Percentiles rank a stretch among this genome's conserved stretches.
Evolutionary conservation across 2,329 filamentous ascomycete genomes (phyloP).

Genomic region (Fusarium sp.): DNA sequence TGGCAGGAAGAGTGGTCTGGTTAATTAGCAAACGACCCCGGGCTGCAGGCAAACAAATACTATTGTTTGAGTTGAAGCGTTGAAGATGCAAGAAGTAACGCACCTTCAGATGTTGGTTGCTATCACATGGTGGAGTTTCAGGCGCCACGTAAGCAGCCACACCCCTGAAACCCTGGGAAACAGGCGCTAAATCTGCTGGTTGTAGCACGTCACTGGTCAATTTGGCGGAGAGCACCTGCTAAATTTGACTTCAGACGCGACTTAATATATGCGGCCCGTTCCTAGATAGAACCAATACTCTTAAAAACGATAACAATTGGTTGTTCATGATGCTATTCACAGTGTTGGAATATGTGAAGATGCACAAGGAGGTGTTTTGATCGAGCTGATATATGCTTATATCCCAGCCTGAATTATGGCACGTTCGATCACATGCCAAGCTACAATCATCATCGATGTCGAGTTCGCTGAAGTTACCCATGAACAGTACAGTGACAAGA

Average conservation of each 20-base stretch:
- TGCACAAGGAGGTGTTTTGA: not conserved
- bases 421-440: not conserved
- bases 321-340: not conserved
- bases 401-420: not conserved
- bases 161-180: not conserved
- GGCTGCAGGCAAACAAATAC: not conserved
- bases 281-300: not conserved
- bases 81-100: not conserved
- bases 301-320: not conserved
- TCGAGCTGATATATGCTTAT: not conserved
- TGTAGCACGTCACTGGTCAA: not conserved
- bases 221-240: not conserved
- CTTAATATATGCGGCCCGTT: not conserved
- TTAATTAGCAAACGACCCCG: not conserved
- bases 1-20: not conserved
- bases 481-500: not conserved
- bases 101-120: not conserved
- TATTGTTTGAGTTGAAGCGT: not conserved
- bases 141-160: not conserved
- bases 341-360: not conserved
- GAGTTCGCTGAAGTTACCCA: not conserved
- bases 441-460: not conserved
- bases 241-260: not conserved
- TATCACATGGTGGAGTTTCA: not conserved
- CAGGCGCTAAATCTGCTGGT: not conserved